Evolutionary conservation across 495 filamentous ascomycete genomes (phyloP), one percentile per base, ranked within the genome.

Genomic region (Penicillium coffeae): DNA sequence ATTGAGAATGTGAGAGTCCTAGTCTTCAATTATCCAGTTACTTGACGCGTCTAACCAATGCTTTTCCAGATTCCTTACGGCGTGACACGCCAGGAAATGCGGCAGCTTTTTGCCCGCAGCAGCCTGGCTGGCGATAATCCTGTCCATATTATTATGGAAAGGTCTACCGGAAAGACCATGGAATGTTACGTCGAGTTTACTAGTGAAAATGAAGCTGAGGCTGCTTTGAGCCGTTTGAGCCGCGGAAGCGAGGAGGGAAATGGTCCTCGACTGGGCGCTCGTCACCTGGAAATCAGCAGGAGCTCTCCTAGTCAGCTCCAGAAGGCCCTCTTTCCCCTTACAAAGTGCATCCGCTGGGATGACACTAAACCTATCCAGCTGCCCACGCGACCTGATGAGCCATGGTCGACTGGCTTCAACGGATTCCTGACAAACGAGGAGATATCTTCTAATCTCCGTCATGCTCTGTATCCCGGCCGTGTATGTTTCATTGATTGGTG

Each of bases 111-210:
- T 9, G 87, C 86, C n/a, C 77, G 79, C n/a, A 77, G 77, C 49
- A 77, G 84, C 32, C 69, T 72, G 36, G 78, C 81, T 38, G 54
- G 64, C 1, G 73, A 83, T 5, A 82, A 81, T 42, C 74, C 85
- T 0, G 68, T 91, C 8, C 88, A 93, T 55, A 89, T 93, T 51
- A 87, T 90, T 53, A 89, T 93, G 86, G 88, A 92, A 42, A 83
- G 86, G 7, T 71, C 80, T 0, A 87, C 85, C 1, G 78, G 78
- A 39, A 92, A 91, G 75, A 91, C 88, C 0, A 80, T 84, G 64
- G 86, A 90, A 42, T 84, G 78, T 48, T 93, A 72, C 52, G 80
- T 88, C 22, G 88, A 93, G 57, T 83, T 90, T 39, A 45, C 68
- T 22, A 76, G 70, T 5, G 47, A 67, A 0, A 49, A 66, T 0